Conservation (phyloP, 305 asterid species). For the Salvia sclarea region DNA sequence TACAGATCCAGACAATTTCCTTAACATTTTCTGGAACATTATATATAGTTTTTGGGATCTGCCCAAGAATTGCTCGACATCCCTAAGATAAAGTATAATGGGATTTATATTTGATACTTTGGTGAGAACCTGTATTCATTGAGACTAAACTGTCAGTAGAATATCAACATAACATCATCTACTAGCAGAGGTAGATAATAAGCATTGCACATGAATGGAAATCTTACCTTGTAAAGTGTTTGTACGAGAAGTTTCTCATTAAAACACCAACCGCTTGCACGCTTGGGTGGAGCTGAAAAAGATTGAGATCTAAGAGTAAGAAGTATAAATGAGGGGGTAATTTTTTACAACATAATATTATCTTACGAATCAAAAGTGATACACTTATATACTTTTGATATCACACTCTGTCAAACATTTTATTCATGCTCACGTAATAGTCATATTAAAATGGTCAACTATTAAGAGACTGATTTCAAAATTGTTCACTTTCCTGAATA, state of each 20-base stretch:
- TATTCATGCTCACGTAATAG: neutral
- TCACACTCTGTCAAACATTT: neutral
- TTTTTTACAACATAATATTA: slow-evolving; percentile 14
- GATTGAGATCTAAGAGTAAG: slow-evolving; percentile 5
- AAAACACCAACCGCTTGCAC: slow-evolving; percentile 63
- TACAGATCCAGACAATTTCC: slow-evolving; percentile 61
- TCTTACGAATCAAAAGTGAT: slow-evolving; percentile 1
- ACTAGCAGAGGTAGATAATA: neutral
- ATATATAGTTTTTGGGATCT: slow-evolving; percentile 52
- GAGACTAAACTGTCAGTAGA: slow-evolving; percentile 18
- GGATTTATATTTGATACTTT: slow-evolving; percentile 56
- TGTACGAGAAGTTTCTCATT: slow-evolving; percentile 68
- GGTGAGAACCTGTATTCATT: slow-evolving; percentile 53
- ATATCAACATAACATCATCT: neutral
- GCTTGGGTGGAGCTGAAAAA: slow-evolving; percentile 55
- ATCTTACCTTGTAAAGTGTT: slow-evolving; percentile 67
- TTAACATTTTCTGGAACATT: slow-evolving; percentile 72
- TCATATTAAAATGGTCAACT: neutral
- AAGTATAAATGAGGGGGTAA: neutral
- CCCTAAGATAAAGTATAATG: slow-evolving; percentile 68
- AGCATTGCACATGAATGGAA: neutral
- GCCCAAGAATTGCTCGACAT: slow-evolving; percentile 54
- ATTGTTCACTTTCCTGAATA: neutral
- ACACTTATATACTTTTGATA: neutral
- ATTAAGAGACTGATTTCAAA: neutral